These are phyloP conservation scores for Camellia lanceoleosa DNA, from an alignment of 148 eudicot species.

Conservation along the genomic window DNA sequence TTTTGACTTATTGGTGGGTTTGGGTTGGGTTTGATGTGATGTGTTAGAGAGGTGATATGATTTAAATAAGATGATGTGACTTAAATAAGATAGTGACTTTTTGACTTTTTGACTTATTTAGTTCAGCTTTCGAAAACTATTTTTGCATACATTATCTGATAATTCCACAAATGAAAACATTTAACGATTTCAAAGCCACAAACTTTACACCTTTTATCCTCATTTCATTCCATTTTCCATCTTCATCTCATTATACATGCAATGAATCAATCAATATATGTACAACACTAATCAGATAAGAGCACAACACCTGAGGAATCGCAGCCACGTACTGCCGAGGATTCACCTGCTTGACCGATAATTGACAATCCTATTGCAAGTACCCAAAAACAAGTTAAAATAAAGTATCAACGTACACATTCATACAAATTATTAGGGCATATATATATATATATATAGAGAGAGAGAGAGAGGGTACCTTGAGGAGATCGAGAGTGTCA, in stretches of 20 bases:
- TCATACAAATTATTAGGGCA: no score
- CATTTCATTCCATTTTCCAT: neutral
- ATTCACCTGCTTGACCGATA: conserved; percentile 84
- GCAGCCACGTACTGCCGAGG: conserved; percentile 95
- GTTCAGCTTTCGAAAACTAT: neutral
- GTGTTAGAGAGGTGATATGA: no score
- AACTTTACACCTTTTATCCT: neutral
- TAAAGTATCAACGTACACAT: no score
- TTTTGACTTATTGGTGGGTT: no score
- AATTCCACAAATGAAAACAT: neutral
- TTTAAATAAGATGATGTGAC: no score
- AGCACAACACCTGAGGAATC: conserved; percentile 74
- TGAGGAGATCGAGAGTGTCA: conserved; percentile 80
- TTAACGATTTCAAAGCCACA: neutral
- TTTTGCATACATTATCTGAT: neutral
- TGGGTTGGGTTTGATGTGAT: no score
- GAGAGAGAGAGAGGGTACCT: conserved; percentile 31
- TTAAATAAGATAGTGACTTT: no score
- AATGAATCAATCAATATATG: neutral
- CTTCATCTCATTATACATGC: neutral
- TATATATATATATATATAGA: no score
- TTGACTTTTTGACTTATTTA: no score
- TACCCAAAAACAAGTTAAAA: conserved; percentile 1
- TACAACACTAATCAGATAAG: neutral
- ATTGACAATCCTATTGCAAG: conserved; percentile 72